phyloP scores from a whole-genome alignment of 331 rosid species.

The Prunus yedoensis region DNA sequence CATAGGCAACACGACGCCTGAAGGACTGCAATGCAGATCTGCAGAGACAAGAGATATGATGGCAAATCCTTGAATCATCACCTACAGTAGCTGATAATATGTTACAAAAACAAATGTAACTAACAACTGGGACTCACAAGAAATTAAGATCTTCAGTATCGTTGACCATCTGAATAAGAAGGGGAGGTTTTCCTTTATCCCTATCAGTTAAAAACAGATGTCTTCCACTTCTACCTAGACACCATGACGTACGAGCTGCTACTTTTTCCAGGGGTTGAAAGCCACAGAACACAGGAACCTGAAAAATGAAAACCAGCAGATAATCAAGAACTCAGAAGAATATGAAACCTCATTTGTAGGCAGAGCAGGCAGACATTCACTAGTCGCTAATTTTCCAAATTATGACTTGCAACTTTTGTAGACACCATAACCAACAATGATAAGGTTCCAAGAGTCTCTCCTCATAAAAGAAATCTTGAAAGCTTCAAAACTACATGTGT shows the following conservation, averaged over 20 bases:
- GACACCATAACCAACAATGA: background rate
- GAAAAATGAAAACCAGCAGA: conserved; percentile 31
- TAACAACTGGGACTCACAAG: conserved; percentile 50
- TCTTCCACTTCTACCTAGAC: conserved; percentile 73
- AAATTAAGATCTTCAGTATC: conserved; percentile 72
- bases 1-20: conserved; percentile 74
- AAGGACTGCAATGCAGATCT: conserved; percentile 90
- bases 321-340: conserved; percentile 5
- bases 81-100: background rate
- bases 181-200: conserved; percentile 69
- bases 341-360: conserved; percentile 11
- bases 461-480: background rate
- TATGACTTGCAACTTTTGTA: conserved; percentile 3
- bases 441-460: background rate
- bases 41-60: conserved; percentile 27
- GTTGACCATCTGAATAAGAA: conserved; percentile 78
- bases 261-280: conserved; percentile 61
- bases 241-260: conserved; percentile 49
- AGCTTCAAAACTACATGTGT: background rate
- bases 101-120: background rate
- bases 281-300: conserved; percentile 88
- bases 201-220: conserved; percentile 75
- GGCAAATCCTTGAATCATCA: conserved; percentile 22
- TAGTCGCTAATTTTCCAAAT: background rate
- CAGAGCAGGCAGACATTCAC: conserved; percentile 5